Base-by-base conservation (phyloP, 202 grass and related monocot genomes). In the Schoenoplectus tabernaemontani region DNA sequence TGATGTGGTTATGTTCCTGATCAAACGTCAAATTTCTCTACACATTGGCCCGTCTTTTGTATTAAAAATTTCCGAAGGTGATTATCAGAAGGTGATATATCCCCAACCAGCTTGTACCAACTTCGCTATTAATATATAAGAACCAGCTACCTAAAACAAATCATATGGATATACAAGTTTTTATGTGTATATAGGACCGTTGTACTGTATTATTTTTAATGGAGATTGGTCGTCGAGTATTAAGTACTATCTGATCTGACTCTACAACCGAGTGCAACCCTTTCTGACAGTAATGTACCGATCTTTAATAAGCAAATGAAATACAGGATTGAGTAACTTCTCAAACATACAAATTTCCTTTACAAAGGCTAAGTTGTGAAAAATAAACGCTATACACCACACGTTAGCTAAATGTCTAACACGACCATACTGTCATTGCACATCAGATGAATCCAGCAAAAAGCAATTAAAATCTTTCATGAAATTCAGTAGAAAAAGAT, bases 371-470 rank as follows among this genome's bases (percentile, higher is more conserved):
- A 48, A 78, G 39, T 47, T 80, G 78, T 38, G 8, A 32, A 64
- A 34, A 50, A 80, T 15, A 80, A 80, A 78, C 23, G 13, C 58
- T 64, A 48, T 64, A 64, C 58, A 64, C 78, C 60, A 80, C 78
- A 80, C 65, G 78, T 80, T 64, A 76, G 37, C 66, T 83, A 83
- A 69, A 76, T 11, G 58, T 83, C 66, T 62, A 83, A 60, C 66
- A 74, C 62, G 56, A 26, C n/a, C 47, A 54, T 36, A 75, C 70
- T 54, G 23, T 34, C 70, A 74, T 36, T 74, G 70, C 46, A 54
- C 2, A 74, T 53, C 46, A 34, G 15, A 53, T 13, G 30, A 32
- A 73, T 20, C 50, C 38, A 76, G 57, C 16, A 71, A 71, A 75
- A 63, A 83, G 46, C 7, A 75, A 75, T 37, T 36, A 56, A 75